Conservation (phyloP, 169 alveolate species). For the Amoebophrya sp. region DNA sequence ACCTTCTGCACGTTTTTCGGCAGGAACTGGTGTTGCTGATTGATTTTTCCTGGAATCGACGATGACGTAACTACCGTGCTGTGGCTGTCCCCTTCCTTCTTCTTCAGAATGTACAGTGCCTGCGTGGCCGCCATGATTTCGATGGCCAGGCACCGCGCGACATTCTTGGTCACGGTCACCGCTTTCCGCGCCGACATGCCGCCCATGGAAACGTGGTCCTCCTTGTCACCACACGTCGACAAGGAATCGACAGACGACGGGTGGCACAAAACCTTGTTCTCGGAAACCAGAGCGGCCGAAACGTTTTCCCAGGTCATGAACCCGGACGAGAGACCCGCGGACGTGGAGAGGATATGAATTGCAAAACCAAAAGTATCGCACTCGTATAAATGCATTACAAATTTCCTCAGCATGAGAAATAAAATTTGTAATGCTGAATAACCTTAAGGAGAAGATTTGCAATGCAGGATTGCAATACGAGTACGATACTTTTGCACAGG, state of each 20-base stretch:
- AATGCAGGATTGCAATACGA: no score
- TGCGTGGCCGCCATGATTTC: slow-evolving; percentile 54
- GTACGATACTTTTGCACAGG: no score
- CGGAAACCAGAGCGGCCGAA: slow-evolving; percentile 57
- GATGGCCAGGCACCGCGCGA: slow-evolving; percentile 52
- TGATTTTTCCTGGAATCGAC: no score
- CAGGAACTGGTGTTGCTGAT: no score
- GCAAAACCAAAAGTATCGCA: no score
- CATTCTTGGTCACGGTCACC: slow-evolving; percentile 43
- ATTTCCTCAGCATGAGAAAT: no score
- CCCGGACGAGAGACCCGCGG: slow-evolving; percentile 60
- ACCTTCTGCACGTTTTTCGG: not conserved
- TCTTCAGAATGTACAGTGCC: not conserved
- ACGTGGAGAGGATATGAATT: no score
- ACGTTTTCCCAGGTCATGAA: slow-evolving; percentile 56
- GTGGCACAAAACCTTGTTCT: slow-evolving; percentile 56
- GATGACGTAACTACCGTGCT: no score
- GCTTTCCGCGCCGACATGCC: slow-evolving; percentile 56
- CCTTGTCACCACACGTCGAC: slow-evolving; percentile 58
- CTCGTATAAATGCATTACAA: no score
- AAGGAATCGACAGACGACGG: slow-evolving; percentile 61
- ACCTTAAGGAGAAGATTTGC: no score
- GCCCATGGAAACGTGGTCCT: slow-evolving; percentile 66
- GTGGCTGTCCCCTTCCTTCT: not conserved
- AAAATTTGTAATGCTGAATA: no score